Evolutionary conservation across 1,284 basidiomycete species (phyloP).

Genomic region (Bjerkandera adusta): DNA sequence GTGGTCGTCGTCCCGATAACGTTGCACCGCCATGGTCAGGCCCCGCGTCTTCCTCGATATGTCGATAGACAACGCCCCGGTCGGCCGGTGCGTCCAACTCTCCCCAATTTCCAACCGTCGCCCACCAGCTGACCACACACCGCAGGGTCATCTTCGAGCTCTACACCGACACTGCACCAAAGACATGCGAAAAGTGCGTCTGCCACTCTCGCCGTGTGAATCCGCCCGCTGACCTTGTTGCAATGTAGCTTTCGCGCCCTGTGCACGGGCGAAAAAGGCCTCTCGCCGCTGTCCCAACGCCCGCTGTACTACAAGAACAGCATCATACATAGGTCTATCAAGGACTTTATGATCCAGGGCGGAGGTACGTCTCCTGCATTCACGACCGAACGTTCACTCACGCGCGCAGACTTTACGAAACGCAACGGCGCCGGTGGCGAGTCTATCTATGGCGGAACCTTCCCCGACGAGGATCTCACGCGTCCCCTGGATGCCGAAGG

Average conservation of each 20-base stretch:
- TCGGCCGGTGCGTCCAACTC: constrained; percentile 51
- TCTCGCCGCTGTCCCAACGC: constrained; percentile 57
- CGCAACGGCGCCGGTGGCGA: constrained; percentile 82
- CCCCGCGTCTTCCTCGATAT: constrained; percentile 74
- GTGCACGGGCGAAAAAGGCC: constrained; percentile 85
- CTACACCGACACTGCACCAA: constrained; percentile 73
- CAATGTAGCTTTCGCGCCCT: constrained; percentile 76
- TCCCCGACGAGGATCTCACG: constrained; percentile 75
- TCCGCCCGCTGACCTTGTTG: constrained; percentile 4
- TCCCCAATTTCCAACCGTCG: background rate
- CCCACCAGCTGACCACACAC: background rate
- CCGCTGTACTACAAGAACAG: constrained; percentile 84
- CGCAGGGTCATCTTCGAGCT: constrained; percentile 79
- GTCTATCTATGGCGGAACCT: constrained; percentile 75
- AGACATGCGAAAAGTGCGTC: constrained; percentile 82
- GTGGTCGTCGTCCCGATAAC: too few species aligned
- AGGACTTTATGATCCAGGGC: constrained; percentile 87
- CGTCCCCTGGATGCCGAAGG: constrained; percentile 65
- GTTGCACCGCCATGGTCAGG: constrained; percentile 34
- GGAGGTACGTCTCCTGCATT: constrained; percentile 46
- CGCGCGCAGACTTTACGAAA: constrained; percentile 63
- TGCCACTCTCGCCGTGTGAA: constrained; percentile 4
- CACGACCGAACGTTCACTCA: background rate
- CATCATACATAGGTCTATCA: constrained; percentile 78
- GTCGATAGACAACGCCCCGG: constrained; percentile 45